A percentile compares a stretch with the other conserved stretches of the same genome.
These are phyloP conservation scores for Hypoxylon perforatum DNA, from an alignment of 495 filamentous ascomycete species.

Conservation along the genomic window DNA sequence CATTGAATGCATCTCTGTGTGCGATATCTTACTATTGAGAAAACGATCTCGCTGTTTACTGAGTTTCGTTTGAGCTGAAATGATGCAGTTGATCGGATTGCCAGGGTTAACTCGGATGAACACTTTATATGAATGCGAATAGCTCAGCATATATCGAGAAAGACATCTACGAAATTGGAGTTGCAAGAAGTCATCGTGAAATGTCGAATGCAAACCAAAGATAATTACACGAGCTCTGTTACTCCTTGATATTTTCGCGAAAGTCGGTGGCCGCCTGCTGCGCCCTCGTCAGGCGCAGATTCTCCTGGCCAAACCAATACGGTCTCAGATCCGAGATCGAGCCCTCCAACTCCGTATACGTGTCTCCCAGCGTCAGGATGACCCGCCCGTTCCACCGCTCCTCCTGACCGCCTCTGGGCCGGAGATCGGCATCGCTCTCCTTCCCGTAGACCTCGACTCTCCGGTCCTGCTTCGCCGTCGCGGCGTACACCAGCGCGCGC, in stretches of 20 bases:
- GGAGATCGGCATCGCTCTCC: conserved; percentile 16
- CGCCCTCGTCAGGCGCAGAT: conserved; percentile 29
- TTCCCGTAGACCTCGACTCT: conserved; percentile 41
- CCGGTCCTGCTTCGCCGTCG: conserved; percentile 37
- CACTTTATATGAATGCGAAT: too few relatives aligned
- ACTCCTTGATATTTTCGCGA: not conserved
- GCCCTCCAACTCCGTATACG: conserved; percentile 50
- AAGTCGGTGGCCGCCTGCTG: conserved; percentile 42
- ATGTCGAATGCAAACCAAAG: not conserved
- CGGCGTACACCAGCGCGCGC: conserved; percentile 47
- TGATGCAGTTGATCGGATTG: too few relatives aligned
- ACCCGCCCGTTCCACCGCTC: conserved; percentile 49
- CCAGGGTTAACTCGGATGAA: too few relatives aligned
- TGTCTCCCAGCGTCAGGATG: conserved; percentile 47
- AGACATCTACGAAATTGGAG: too few relatives aligned
- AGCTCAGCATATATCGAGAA: too few relatives aligned
- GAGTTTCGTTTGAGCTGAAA: too few relatives aligned
- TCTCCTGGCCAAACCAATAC: conserved; percentile 45
- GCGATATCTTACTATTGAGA: not conserved
- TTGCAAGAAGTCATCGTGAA: too few relatives aligned
- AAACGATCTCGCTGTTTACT: not conserved
- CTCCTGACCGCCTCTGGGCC: conserved; percentile 1
- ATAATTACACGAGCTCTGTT: not conserved
- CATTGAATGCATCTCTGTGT: not conserved
- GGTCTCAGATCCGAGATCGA: conserved; percentile 36